Evolutionary conservation across 2,329 filamentous ascomycete species (phyloP).

Genomic region (Neofusicoccum laricinum): DNA sequence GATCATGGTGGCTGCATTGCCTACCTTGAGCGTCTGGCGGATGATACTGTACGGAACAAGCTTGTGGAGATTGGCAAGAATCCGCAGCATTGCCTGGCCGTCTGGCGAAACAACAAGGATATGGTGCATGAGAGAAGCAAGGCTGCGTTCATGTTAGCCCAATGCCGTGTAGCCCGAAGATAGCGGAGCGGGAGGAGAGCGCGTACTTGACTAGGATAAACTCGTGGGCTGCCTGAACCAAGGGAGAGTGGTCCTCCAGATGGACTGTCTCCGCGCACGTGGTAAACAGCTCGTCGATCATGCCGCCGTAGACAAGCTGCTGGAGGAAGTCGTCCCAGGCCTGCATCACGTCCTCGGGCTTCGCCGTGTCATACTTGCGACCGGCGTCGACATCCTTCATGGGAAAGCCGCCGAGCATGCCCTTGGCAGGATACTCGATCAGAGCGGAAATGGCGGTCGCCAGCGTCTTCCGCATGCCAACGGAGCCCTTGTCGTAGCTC

Average conservation of each 20-base stretch:
- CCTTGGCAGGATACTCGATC: constrained; percentile 67
- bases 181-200: neutral
- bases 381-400: constrained; percentile 32
- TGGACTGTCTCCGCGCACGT: constrained; percentile 60
- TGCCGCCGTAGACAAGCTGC: constrained; percentile 64
- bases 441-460: constrained; percentile 69
- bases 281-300: constrained; percentile 64
- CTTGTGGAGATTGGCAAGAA: constrained; percentile 67
- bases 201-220: constrained; percentile 68
- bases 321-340: constrained; percentile 68
- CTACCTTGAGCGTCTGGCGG: constrained; percentile 69
- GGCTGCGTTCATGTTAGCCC: constrained; percentile 41
- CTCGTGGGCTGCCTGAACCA: constrained; percentile 64
- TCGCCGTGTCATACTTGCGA: constrained; percentile 55
- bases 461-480: constrained; percentile 72
- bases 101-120: constrained; percentile 71
- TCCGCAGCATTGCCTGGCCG: constrained; percentile 69
- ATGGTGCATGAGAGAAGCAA: constrained; percentile 73
- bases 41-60: constrained; percentile 70
- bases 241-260: constrained; percentile 61
- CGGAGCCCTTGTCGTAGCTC: constrained; percentile 74
- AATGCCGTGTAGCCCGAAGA: neutral
- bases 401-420: constrained; percentile 61
- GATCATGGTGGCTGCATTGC: constrained; percentile 80
- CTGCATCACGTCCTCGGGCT: constrained; percentile 58